Conservation (phyloP, 1,284 basidiomycete species). For the Moniliophthora roreri region DNA sequence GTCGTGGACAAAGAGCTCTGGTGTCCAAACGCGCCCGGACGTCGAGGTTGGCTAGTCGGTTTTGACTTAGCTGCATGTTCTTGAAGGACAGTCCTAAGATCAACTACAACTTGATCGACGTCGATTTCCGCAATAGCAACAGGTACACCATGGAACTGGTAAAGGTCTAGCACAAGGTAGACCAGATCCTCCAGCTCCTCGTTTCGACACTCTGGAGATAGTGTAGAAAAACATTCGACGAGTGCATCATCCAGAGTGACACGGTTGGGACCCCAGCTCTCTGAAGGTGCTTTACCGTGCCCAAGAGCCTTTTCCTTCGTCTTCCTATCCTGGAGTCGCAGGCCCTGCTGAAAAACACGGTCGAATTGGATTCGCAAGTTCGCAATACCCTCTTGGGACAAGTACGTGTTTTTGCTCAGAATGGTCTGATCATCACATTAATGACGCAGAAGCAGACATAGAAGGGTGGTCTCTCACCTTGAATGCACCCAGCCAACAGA, state of each 20-base stretch:
- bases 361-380: slow-evolving; percentile 70
- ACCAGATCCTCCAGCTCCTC: slow-evolving; percentile 96
- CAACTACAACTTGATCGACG: slow-evolving; percentile 80
- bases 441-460: background rate
- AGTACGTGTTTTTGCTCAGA: slow-evolving; percentile 53
- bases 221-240: slow-evolving; percentile 83
- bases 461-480: slow-evolving; percentile 61
- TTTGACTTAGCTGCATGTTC: slow-evolving; percentile 55
- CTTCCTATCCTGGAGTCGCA: slow-evolving; percentile 62
- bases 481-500: slow-evolving; percentile 96
- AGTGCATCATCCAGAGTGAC: slow-evolving; percentile 69
- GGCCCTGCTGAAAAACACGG: slow-evolving; percentile 68
- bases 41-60: slow-evolving; percentile 16
- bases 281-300: slow-evolving; percentile 36
- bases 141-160: slow-evolving; percentile 89
- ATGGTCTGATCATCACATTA: slow-evolving; percentile 54
- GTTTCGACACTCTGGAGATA: slow-evolving; percentile 81
- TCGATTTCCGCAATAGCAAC: slow-evolving; percentile 93
- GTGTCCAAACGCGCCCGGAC: slow-evolving; percentile 12
- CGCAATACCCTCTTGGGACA: slow-evolving; percentile 45
- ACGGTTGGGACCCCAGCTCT: slow-evolving; percentile 43
- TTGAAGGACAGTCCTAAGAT: slow-evolving; percentile 68
- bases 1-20: slow-evolving; percentile 21
- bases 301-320: slow-evolving; percentile 26
- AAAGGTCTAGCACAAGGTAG: slow-evolving; percentile 92